Evolutionary conservation across 2,329 filamentous ascomycete species (phyloP).

Genomic region (Xylariaceae sp.): DNA sequence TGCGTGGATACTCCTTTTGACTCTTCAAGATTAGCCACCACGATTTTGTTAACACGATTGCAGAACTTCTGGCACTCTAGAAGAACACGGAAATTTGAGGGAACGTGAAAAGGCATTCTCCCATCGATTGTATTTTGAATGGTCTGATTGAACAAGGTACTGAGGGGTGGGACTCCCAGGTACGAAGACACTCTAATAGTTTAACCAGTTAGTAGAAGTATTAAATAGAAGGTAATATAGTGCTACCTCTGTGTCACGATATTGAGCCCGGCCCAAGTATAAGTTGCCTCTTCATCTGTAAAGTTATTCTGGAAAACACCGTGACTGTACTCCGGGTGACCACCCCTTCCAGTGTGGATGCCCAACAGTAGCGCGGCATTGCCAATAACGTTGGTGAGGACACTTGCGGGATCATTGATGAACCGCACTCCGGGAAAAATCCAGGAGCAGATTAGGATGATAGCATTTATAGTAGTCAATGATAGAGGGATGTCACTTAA

Average conservation of each 20-base stretch:
- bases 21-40: slow-evolving; percentile 54
- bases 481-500: slow-evolving; percentile 51
- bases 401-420: slow-evolving; percentile 55
- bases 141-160: slow-evolving; percentile 54
- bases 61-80: slow-evolving; percentile 58
- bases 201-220: slow-evolving; percentile 37
- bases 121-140: slow-evolving; percentile 52
- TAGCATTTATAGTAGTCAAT: slow-evolving; percentile 56
- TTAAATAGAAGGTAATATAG: not conserved
- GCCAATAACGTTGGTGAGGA: slow-evolving; percentile 53
- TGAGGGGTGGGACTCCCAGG: slow-evolving; percentile 54
- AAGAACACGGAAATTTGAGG: slow-evolving; percentile 52
- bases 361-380: slow-evolving; percentile 57
- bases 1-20: slow-evolving; percentile 53
- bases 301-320: slow-evolving; percentile 51
- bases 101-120: slow-evolving; percentile 47
- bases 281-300: slow-evolving; percentile 58
- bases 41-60: slow-evolving; percentile 55
- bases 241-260: slow-evolving; percentile 56
- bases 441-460: slow-evolving; percentile 59
- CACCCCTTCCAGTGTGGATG: slow-evolving; percentile 59
- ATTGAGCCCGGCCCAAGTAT: slow-evolving; percentile 60
- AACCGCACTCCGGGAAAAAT: slow-evolving; percentile 58
- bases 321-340: slow-evolving; percentile 54
- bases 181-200: slow-evolving; percentile 48